Base-by-base conservation (phyloP, 371 early-diverging fungal genomes). In the Umbelopsis sp. region DNA sequence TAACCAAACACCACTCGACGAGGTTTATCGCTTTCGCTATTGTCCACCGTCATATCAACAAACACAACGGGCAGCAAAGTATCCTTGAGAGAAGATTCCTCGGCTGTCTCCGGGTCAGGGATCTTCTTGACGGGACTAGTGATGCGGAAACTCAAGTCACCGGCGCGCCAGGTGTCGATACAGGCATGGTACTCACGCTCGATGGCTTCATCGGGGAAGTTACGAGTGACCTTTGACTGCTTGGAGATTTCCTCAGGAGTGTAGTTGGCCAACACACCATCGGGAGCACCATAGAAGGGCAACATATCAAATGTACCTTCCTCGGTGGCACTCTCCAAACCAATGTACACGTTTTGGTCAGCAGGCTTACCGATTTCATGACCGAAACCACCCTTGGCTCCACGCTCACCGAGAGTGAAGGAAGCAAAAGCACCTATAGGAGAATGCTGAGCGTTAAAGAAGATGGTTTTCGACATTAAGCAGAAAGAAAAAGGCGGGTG, bases 371-470 rank as follows among this genome's bases (percentile, higher is more conserved):
- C 69, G 29, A 64, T 63, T 32, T 37, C 50, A 41, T 66, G 65
- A 25, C 44, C 69, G 24, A 68, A 63, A 16, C 69, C 69, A 25
- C 69, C 69, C 16, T 51, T 38, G 14, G 69, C 24, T 25, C 69
- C 69, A 44, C 16, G 53, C 20, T 50, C 41, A 41, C 69, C 69
- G n/a, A 68, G 37, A 14, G 66, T 65, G 37, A 68, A 68, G 16
- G 67, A 66, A 2, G 69, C 69, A 65, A 68, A 65, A n/a, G 69
- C 69, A 10, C 69, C 69, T 24, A 68, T 63, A 14, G 69, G 69
- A 44, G 69, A 68, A 10, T 68, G 69, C 44, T 68, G 69, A 38
- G 69, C 69, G 22, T 68, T 68, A 45, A 68, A 68, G 69, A 66
- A 66, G 50, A 57, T 38, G 10, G 69, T 24, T 5, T 57, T 57